Conservation (phyloP, 1,284 basidiomycete genomes). For the Sporisorium exsertum region DNA sequence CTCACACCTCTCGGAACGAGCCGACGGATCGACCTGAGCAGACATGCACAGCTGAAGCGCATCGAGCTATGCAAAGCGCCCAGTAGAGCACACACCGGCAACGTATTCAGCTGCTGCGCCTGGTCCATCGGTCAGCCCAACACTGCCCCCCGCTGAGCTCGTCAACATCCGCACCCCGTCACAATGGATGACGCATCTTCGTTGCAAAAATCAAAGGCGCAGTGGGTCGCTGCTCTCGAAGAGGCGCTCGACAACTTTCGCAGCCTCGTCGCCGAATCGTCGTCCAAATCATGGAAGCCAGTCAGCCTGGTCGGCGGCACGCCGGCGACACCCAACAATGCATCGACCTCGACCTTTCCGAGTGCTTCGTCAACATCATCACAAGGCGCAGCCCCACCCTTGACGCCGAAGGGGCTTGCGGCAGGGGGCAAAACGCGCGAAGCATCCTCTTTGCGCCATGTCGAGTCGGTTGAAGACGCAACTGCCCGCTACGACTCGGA, state of each 20-base stretch:
- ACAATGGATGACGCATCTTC: constrained; percentile 41
- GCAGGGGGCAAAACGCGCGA: constrained; percentile 27
- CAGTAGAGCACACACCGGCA: neutral
- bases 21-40: neutral
- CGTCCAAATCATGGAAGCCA: constrained; percentile 53
- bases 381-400: constrained; percentile 5
- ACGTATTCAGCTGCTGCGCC: neutral
- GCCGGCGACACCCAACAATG: constrained; percentile 29
- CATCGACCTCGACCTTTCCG: constrained; percentile 25
- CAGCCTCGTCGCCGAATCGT: constrained; percentile 49
- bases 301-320: constrained; percentile 33
- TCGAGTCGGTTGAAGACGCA: constrained; percentile 35
- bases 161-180: neutral
- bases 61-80: neutral
- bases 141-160: neutral
- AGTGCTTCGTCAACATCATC: constrained; percentile 8
- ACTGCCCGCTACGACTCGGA: constrained; percentile 13
- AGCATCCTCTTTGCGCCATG: constrained; percentile 35
- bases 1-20: neutral
- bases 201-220: constrained; percentile 46
- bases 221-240: constrained; percentile 56
- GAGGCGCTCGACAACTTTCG: constrained; percentile 50
- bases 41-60: neutral
- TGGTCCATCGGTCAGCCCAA: neutral
- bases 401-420: constrained; percentile 4